phyloP scores from a whole-genome alignment of 257 asterid species.

The Linderniella brevidens region DNA sequence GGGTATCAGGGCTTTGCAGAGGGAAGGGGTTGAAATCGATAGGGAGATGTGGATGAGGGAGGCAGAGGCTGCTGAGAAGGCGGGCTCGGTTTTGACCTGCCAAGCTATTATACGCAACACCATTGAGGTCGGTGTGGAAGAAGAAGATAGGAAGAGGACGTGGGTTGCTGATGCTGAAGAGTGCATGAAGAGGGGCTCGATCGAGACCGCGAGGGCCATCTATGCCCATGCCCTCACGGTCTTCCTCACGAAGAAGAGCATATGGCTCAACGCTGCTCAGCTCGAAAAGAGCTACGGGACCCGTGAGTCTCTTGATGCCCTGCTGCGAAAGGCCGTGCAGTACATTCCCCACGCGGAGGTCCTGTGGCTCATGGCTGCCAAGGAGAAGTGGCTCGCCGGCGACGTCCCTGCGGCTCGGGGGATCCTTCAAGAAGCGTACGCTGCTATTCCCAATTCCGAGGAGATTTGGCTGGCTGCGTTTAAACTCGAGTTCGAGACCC shows the following conservation, averaged over 20 bases:
- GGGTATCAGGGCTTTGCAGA: slow-evolving; percentile 70
- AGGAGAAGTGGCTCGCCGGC: slow-evolving; percentile 98
- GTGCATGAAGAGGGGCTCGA: slow-evolving; percentile 80
- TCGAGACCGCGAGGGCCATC: slow-evolving; percentile 85
- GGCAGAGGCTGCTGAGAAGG: slow-evolving; percentile 90
- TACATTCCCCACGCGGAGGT: slow-evolving; percentile 84
- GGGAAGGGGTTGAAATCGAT: slow-evolving; percentile 75
- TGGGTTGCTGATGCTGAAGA: slow-evolving; percentile 99
- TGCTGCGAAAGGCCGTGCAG: slow-evolving; percentile 73
- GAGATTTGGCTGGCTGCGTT: slow-evolving; percentile 98
- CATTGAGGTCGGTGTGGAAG: slow-evolving; percentile 78
- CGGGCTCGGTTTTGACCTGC: slow-evolving; percentile 75
- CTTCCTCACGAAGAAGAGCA: slow-evolving; percentile 78
- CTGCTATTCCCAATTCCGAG: slow-evolving; percentile 90
- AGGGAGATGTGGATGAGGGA: slow-evolving; percentile 93
- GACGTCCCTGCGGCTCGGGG: slow-evolving; percentile 90
- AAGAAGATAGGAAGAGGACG: slow-evolving; percentile 85
- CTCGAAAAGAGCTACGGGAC: slow-evolving; percentile 93
- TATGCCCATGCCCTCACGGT: slow-evolving; percentile 72
- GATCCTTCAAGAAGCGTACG: slow-evolving; percentile 89
- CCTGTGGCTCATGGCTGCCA: slow-evolving; percentile 94
- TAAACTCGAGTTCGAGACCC: slow-evolving; percentile 95
- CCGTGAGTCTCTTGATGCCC: slow-evolving; percentile 64
- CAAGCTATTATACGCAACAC: slow-evolving; percentile 74
- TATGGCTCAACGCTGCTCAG: slow-evolving; percentile 98